A percentile compares a stretch with the other conserved stretches of the same genome.
Conservation (phyloP, 2,329 filamentous ascomycete genomes). For the Aureobasidium sp. region DNA sequence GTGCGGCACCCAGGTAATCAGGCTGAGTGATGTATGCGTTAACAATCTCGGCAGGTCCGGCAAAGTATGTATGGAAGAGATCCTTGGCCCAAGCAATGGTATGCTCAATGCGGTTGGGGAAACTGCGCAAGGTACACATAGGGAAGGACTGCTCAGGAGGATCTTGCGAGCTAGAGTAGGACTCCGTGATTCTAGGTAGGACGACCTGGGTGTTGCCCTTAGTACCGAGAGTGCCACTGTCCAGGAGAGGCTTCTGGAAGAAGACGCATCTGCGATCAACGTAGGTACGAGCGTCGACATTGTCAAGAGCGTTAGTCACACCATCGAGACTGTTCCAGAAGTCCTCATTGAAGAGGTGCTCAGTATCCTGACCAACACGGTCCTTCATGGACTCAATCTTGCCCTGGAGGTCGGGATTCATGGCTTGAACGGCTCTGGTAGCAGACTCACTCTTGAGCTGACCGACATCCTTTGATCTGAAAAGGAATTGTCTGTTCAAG, state of each 20-base stretch:
- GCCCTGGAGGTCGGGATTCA: constrained; percentile 87
- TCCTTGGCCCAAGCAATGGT: constrained; percentile 98
- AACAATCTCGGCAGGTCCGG: constrained; percentile 85
- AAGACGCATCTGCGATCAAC: constrained; percentile 95
- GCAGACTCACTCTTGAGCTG: constrained; percentile 95
- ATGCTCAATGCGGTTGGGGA: constrained; percentile 97
- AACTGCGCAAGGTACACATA: constrained; percentile 95
- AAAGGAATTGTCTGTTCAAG: constrained; percentile 92
- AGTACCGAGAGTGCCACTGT: constrained; percentile 96
- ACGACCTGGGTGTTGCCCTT: constrained; percentile 99
- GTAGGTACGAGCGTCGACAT: constrained; percentile 93
- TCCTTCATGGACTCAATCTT: constrained; percentile 84
- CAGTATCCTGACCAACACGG: constrained; percentile 83
- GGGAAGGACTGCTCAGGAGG: constrained; percentile 98
- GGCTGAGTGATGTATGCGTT: constrained; percentile 84
- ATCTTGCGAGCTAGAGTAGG: constrained; percentile 94
- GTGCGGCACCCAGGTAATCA: constrained; percentile 78
- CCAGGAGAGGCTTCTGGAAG: constrained; percentile 92
- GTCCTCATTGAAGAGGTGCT: constrained; percentile 85
- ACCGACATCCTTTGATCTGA: constrained; percentile 87
- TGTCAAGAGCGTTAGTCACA: constrained; percentile 95
- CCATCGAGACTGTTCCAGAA: constrained; percentile 87
- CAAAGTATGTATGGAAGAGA: constrained; percentile 88
- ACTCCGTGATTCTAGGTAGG: constrained; percentile 83
- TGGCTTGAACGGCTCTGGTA: constrained; percentile 73